phyloP scores from a whole-genome alignment of 139 green algal genomes.

The Microglena sp. region DNA sequence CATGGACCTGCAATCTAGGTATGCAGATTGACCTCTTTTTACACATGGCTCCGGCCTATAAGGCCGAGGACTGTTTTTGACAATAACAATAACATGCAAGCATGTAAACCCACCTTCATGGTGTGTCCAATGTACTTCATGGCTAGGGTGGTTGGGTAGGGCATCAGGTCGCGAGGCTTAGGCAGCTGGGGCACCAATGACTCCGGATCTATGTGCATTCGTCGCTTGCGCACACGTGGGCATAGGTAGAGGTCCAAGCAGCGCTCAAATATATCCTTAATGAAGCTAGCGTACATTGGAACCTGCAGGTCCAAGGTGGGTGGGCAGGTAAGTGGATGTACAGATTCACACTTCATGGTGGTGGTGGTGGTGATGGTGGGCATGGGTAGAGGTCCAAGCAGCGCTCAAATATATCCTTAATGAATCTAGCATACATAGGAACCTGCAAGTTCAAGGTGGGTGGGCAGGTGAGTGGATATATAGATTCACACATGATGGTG shows the following conservation, averaged over 20 bases:
- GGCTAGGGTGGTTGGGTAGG: constrained; percentile 76
- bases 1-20: too few species aligned
- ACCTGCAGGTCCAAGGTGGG: constrained; percentile 14
- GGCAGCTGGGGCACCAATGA: constrained; percentile 84
- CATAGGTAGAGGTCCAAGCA: constrained; percentile 98
- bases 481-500: neutral
- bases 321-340: neutral
- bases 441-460: constrained; percentile 12
- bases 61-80: too few species aligned
- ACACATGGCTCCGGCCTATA: too few species aligned
- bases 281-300: constrained; percentile 78
- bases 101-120: constrained; percentile 32
- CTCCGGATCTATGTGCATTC: constrained; percentile 70
- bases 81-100: neutral
- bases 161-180: constrained; percentile 84
- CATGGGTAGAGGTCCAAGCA: constrained; percentile 98
- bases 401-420: constrained; percentile 93
- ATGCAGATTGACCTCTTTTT: too few species aligned
- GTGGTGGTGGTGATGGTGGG: constrained; percentile 8
- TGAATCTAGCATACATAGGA: constrained; percentile 76
- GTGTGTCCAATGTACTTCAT: constrained; percentile 74
- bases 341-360: neutral
- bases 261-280: constrained; percentile 94
- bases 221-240: constrained; percentile 63
- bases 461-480: neutral